Evolutionary conservation across 192 early-diverging fungal species (phyloP).

Genomic region (Entophlyctis luteolus): DNA sequence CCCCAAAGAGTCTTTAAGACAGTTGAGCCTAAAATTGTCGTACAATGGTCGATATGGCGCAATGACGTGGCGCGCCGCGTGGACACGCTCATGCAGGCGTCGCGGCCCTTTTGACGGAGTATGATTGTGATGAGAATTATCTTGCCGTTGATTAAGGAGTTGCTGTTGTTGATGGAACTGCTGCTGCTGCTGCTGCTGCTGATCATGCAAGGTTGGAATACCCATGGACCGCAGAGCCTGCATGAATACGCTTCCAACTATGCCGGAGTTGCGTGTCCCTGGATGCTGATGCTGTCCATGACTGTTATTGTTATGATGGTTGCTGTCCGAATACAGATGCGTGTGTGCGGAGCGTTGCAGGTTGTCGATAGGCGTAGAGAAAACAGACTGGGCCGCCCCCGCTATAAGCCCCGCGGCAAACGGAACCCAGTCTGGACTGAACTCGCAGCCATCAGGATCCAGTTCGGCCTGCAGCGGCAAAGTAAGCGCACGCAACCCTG

Average conservation of each 20-base stretch:
- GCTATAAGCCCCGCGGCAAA: constrained; percentile 44
- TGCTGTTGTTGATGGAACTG: no score
- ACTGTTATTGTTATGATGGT: no score
- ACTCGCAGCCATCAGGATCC: neutral
- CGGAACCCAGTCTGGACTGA: constrained; percentile 27
- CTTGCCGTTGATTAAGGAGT: no score
- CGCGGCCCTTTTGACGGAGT: neutral
- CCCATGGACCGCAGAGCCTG: neutral
- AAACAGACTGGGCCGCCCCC: constrained; percentile 40
- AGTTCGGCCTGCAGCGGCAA: neutral
- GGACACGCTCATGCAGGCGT: neutral
- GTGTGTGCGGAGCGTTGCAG: constrained; percentile 30
- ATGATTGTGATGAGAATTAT: neutral
- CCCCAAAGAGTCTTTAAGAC: constrained; percentile 34
- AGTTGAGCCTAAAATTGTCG: constrained; percentile 29
- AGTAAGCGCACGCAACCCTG: neutral
- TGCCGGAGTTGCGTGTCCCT: no score
- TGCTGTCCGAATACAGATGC: constrained; percentile 13
- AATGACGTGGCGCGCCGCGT: neutral
- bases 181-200: no score
- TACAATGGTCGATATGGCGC: constrained; percentile 25
- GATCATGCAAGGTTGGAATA: neutral
- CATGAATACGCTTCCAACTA: constrained; percentile 23
- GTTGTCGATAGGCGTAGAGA: constrained; percentile 48
- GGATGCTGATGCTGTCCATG: no score